Conservation (phyloP, 2,329 filamentous ascomycete species). For the Fusarium sp. region DNA sequence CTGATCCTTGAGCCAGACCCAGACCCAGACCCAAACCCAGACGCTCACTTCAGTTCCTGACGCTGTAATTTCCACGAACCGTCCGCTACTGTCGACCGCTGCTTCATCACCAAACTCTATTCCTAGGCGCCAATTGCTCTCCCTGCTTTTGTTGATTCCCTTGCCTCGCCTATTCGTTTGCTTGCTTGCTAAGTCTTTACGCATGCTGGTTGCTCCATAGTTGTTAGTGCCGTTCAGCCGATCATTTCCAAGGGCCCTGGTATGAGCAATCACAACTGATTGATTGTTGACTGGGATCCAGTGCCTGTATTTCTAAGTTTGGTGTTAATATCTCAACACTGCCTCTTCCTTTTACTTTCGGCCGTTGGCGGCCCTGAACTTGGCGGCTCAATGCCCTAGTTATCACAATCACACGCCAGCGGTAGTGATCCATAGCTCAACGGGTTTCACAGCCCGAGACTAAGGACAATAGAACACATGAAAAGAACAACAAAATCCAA, state of each 20-base stretch:
- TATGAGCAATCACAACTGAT: slow-evolving; percentile 11
- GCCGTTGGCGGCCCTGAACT: neutral
- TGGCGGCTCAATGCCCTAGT: neutral
- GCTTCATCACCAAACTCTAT: slow-evolving; percentile 50
- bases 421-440: neutral
- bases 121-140: slow-evolving; percentile 34
- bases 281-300: slow-evolving; percentile 3
- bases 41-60: slow-evolving; percentile 23
- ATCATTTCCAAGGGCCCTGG: slow-evolving; percentile 25
- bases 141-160: slow-evolving; percentile 23
- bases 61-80: slow-evolving; percentile 46
- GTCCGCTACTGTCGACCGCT: slow-evolving; percentile 40
- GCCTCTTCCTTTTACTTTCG: neutral
- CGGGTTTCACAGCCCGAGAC: slow-evolving; percentile 3
- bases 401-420: slow-evolving; percentile 7
- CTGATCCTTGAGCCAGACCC: slow-evolving; percentile 30
- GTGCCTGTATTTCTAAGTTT: too few species aligned
- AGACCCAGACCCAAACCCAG: neutral
- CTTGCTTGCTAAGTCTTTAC: slow-evolving; percentile 37
- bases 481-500: neutral
- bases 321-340: neutral
- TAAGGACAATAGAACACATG: neutral
- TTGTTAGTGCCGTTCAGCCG: slow-evolving; percentile 29
- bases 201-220: slow-evolving; percentile 10
- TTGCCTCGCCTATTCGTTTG: slow-evolving; percentile 12